phyloP scores from a whole-genome alignment of 2,329 filamentous ascomycete genomes.

The Colletotrichum tropicale region DNA sequence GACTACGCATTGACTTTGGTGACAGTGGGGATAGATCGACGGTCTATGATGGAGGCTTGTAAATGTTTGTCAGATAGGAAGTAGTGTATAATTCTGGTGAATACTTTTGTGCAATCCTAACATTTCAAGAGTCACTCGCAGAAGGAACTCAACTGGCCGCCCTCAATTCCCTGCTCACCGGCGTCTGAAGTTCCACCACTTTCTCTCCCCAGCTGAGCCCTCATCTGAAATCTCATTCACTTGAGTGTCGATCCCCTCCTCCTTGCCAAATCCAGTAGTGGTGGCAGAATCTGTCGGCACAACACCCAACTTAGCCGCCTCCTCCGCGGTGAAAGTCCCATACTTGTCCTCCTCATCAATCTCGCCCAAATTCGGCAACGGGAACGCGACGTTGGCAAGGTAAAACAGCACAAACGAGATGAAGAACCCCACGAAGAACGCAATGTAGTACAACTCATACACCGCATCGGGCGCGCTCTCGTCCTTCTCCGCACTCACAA shows the following conservation, averaged over 20 bases:
- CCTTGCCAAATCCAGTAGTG: background rate
- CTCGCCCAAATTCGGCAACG: conserved; percentile 41
- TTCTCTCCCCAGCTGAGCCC: background rate
- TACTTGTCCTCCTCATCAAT: conserved; percentile 48
- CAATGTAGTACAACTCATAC: conserved; percentile 51
- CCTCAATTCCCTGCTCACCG: background rate
- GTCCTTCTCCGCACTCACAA: background rate
- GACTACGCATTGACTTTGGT: background rate
- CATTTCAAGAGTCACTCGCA: fast-evolving
- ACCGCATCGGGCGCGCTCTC: conserved; percentile 35
- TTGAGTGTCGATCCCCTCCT: background rate
- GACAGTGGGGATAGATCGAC: fast-evolving
- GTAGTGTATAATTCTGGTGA: background rate
- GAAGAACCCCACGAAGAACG: conserved; percentile 44
- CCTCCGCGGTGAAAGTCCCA: conserved; percentile 46
- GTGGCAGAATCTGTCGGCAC: conserved; percentile 21
- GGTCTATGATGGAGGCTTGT: background rate
- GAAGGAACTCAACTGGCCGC: background rate
- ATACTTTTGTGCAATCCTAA: background rate
- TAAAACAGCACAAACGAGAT: conserved; percentile 22
- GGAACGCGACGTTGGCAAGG: conserved; percentile 39
- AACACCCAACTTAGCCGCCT: conserved; percentile 45
- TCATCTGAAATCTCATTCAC: background rate
- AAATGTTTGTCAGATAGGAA: fast-evolving
- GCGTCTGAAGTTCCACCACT: background rate